Evolutionary conservation across 2,329 filamentous ascomycete genomes (phyloP), one percentile per base, ranked within the genome.

Genomic region (Clarireedia paspali): DNA sequence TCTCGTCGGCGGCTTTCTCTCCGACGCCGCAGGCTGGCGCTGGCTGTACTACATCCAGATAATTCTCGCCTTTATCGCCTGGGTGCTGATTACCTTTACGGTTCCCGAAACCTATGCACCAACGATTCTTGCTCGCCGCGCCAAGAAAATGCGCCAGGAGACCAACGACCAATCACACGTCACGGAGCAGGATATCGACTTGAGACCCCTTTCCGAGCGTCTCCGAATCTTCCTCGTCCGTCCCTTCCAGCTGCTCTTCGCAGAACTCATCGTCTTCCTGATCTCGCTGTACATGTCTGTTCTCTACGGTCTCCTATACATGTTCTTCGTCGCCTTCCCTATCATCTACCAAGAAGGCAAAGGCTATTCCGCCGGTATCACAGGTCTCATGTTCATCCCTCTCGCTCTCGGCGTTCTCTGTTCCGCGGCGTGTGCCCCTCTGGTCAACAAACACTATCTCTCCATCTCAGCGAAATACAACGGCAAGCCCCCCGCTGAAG

Each of bases 31-130:
- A 0, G 85, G 85, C 39, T 94, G 89, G 89, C 75, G 89, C 62
- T 94, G 88, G 88, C 75, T 94, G 0, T 94, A 94, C 74, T 92
- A 88, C 86, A 81, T 95, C 63, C 89, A 92, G 67, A 75, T 94
- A 10, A 95, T 95, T 66, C 68, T 94, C 12, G 76, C 87, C 26
- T 83, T 77, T 14, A 68, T 85, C 49, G 80, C 86, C 63, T 94
- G 87, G 82, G 58, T 87, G 17, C 69, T 92, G 58, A 91, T 94
- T 70, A 86, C 85, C 30, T 91, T 95, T 71, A 94, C 89, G n/a
- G 85, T 95, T 0, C 89, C 89, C 1, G 91, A 95, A 71, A 96
- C 91, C 0, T 95, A 94, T 69, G 85, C 89, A 0, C 89, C 91
- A 0, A 87, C 83, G 0, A 83, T 96, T 50, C 80, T 96, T 15